Base-by-base conservation (phyloP, 176 grass and related monocot genomes). In the Raddia guianensis region DNA sequence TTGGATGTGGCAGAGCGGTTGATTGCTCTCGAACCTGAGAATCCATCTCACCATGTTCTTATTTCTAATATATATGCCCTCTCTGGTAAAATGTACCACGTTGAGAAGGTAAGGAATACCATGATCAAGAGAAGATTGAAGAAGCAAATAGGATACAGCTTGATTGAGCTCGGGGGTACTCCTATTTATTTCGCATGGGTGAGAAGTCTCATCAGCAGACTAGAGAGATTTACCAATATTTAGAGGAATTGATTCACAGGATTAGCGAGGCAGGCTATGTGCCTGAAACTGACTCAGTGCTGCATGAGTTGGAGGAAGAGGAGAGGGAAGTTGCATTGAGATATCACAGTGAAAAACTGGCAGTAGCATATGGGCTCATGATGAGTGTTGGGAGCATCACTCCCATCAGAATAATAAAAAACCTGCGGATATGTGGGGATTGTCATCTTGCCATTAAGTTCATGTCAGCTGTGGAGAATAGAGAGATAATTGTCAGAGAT, bases 31-130 rank as follows among this genome's bases (percentile, higher is more conserved):
- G 92, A 94, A 27, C 92, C 92, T 52, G 85, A 86, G 15, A 92
- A 92, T 85, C 88, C 90, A 45, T 87, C 91, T 3, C 90, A 93
- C 43, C 82, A 80, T 78, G 90, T 98, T 75, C 66, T 87, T 8
- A 90, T 98, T 66, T 98, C 92, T 27, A 98, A 94, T 80, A 77
- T 92, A 76, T 92, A 91, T 86, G 95, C 90, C 77, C 82, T 90
- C 16, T 87, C 87, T 12, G 92, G 95, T 89, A 89, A 85, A 81
- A 89, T 89, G 77, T 53, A 89, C 68, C 76, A 77, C 68, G 90
- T 94, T 5, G 90, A 98, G 88, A 92, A 91, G 74, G 70, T 91
- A 16, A 87, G 90, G 48, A 64, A 92, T 77, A 85, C 32, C 48
- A 89, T 89, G 92, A 89, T 86, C 61, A 76, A 79, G 52, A 85